Evolutionary conservation across 129 eudicot species (phyloP).

Genomic region (Ambrosia artemisiifolia): DNA sequence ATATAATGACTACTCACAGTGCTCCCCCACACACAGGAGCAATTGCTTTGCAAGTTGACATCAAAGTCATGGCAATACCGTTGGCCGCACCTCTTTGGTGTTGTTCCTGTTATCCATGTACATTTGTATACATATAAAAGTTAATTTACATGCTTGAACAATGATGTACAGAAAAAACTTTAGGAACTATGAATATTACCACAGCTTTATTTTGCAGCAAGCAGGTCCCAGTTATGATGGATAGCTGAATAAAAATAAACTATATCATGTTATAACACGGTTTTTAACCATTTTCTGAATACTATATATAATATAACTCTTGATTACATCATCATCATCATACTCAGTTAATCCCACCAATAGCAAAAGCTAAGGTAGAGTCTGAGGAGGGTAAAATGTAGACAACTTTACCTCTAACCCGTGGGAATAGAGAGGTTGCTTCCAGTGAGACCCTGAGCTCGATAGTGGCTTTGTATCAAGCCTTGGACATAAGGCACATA

Average conservation of each 20-base stretch:
- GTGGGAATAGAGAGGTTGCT: too few relatives aligned
- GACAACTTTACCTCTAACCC: too few relatives aligned
- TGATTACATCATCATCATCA: too few relatives aligned
- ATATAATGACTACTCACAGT: constrained; percentile 44
- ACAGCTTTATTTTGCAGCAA: constrained; percentile 77
- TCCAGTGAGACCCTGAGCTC: too few relatives aligned
- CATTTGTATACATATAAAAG: not conserved
- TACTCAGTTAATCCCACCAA: too few relatives aligned
- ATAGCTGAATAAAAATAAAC: constrained; percentile 32
- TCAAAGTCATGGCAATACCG: constrained; percentile 65
- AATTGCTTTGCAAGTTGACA: constrained; percentile 61
- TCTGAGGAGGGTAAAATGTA: too few relatives aligned
- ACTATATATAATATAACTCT: not conserved
- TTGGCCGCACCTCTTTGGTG: constrained; percentile 90
- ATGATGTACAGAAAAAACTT: not conserved
- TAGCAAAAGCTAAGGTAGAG: too few relatives aligned
- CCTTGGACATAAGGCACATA: too few relatives aligned
- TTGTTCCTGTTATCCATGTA: constrained; percentile 50
- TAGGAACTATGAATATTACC: constrained; percentile 37
- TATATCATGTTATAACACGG: not conserved
- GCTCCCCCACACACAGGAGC: constrained; percentile 82
- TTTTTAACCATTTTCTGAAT: not conserved
- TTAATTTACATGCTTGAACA: not conserved
- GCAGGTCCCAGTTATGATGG: constrained; percentile 55
- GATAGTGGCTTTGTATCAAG: too few relatives aligned